phyloP scores from a whole-genome alignment of 306 rosid genomes.

The Spatholobus suberectus region DNA sequence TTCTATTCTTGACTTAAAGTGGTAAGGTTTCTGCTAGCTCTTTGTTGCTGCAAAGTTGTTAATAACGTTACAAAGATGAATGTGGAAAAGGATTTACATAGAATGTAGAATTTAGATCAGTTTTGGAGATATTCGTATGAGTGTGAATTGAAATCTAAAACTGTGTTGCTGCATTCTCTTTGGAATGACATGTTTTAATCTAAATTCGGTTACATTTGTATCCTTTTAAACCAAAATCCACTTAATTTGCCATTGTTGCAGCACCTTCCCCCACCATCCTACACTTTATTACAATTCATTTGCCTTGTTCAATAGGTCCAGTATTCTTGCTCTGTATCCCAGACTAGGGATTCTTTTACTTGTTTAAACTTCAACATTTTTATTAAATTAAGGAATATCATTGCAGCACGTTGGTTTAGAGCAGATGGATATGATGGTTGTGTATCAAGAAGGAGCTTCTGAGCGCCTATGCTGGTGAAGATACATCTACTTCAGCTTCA shows the following conservation, averaged over 20 bases:
- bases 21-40: slow-evolving; percentile 20
- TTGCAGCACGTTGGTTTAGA: slow-evolving; percentile 94
- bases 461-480: slow-evolving; percentile 95
- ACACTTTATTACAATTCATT: too few relatives aligned
- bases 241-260: too few relatives aligned
- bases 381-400: slow-evolving; percentile 41
- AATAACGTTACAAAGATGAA: neutral
- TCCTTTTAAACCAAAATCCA: too few relatives aligned
- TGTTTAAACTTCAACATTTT: too few relatives aligned
- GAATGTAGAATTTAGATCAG: neutral
- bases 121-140: neutral
- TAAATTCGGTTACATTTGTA: too few relatives aligned
- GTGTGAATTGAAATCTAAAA: too few relatives aligned
- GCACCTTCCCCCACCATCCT: too few relatives aligned
- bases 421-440: slow-evolving; percentile 99
- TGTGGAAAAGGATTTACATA: slow-evolving; percentile 15
- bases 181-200: too few relatives aligned
- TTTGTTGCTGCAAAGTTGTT: neutral
- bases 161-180: too few relatives aligned
- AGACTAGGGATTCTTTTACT: too few relatives aligned
- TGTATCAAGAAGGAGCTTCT: slow-evolving; percentile 97
- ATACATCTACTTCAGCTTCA: slow-evolving; percentile 32
- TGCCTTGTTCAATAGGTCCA: too few relatives aligned
- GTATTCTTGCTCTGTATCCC: too few relatives aligned
- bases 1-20: slow-evolving; percentile 18